Evolutionary conservation across 768 basidiomycete genomes (phyloP).

Genomic region (Amanita rubescens): DNA sequence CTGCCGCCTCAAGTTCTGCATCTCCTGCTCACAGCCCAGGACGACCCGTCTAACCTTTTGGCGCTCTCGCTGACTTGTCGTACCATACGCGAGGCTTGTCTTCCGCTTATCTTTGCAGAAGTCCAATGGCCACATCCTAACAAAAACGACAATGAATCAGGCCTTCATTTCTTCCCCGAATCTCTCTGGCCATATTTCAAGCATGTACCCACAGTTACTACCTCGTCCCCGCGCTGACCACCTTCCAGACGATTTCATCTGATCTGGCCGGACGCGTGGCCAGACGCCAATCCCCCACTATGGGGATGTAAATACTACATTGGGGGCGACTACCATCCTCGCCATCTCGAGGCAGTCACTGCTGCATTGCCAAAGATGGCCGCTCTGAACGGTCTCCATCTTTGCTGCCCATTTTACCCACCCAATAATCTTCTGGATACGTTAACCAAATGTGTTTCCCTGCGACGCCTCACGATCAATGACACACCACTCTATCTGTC

Average conservation of each 20-base stretch:
- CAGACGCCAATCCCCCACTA: conserved; percentile 30
- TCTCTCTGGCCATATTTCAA: conserved; percentile 30
- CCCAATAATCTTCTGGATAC: conserved; percentile 28
- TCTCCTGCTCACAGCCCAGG: conserved; percentile 17
- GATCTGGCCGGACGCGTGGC: conserved; percentile 39
- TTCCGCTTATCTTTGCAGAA: conserved; percentile 25
- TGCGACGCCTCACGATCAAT: conserved; percentile 28
- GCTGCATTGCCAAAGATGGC: conserved; percentile 30
- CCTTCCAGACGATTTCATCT: conserved; percentile 27
- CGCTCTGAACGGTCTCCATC: conserved; percentile 25
- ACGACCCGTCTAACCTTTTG: conserved; percentile 15
- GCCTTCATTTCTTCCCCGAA: conserved; percentile 33
- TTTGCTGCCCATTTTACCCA: conserved; percentile 34
- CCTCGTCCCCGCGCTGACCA: neutral
- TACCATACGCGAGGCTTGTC: conserved; percentile 19
- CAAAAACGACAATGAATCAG: conserved; percentile 27
- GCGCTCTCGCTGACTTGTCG: conserved; percentile 21
- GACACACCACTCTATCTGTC: conserved; percentile 33
- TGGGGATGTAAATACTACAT: conserved; percentile 30
- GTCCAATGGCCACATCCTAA: conserved; percentile 34
- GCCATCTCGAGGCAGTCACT: conserved; percentile 29
- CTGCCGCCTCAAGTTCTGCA: conserved; percentile 19
- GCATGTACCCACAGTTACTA: conserved; percentile 16
- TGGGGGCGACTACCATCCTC: conserved; percentile 27
- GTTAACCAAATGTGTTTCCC: conserved; percentile 25